These are phyloP conservation scores for Allium fistulosum DNA, from an alignment of 106 monocot genomes.

Conservation along the genomic window DNA sequence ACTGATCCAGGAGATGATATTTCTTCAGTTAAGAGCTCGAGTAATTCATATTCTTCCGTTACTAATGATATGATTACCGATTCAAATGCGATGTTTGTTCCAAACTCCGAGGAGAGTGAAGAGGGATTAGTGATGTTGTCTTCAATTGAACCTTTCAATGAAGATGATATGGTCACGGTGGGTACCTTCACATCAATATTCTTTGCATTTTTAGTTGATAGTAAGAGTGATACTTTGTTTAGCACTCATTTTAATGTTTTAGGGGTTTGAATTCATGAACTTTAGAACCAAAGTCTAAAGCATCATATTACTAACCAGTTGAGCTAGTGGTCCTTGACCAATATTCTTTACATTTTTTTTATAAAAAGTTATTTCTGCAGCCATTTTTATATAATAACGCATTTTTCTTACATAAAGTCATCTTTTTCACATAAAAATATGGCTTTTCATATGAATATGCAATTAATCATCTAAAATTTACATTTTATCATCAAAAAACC, in stretches of 20 bases:
- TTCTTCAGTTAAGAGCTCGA: too few relatives aligned
- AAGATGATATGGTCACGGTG: background rate
- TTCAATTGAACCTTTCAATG: background rate
- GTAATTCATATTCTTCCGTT: background rate
- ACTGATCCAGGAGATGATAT: background rate
- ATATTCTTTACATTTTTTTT: background rate
- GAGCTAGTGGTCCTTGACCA: background rate
- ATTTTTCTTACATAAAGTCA: too few relatives aligned
- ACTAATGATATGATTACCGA: background rate
- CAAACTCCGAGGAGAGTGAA: background rate
- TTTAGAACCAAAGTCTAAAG: background rate
- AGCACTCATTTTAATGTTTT: too few relatives aligned
- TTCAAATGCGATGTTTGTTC: background rate
- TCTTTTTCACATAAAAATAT: too few relatives aligned
- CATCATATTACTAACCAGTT: background rate
- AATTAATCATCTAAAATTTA: too few relatives aligned
- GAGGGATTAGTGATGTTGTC: background rate
- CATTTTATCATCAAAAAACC: background rate
- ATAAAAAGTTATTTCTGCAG: too few relatives aligned
- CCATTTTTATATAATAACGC: too few relatives aligned
- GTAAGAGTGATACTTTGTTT: background rate
- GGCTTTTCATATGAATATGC: too few relatives aligned
- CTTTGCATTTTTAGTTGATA: background rate
- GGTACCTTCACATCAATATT: background rate
- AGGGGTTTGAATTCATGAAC: too few relatives aligned